Base-by-base conservation (phyloP, 768 basidiomycete species). In the Clitopilus hobsonii region DNA sequence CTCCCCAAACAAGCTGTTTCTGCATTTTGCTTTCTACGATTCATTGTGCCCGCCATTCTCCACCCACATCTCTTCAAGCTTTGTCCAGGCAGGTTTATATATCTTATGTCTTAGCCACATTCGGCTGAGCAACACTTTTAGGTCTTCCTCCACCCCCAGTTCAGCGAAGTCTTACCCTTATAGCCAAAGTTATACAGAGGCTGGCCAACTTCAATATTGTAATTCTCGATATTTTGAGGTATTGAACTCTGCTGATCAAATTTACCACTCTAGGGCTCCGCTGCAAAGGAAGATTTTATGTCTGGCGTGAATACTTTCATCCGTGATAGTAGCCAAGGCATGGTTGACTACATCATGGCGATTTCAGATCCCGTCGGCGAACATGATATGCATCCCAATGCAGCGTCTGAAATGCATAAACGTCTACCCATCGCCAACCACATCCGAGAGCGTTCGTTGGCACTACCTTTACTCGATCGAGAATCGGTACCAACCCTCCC, bases 131-230 rank as follows among this genome's bases (percentile, higher is more conserved):
- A 20, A 54, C 29, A 10, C 27, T 3, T n/a, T n/a, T 55, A 93
- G 89, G 88, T 45, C 76, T 90, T 55, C 87, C 90, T 3, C 78
- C 78, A 53, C 65, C 74, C 18, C 72, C 83, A 7, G 83, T 92
- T 8, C 86, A 90, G 63, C 83, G 92, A 29, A 93, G 86, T 65
- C 76, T 95, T 50, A 94, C 88, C 0, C 67, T 91, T 60, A 85
- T 95, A 52, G 92, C 91, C 6, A 94, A 92, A 69, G 89, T 88
- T n/a, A 80, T 95, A 18, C 91, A 93, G 69, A 94, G 88, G 60
- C 73, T 94, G 36, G 93, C 93, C 5, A 95, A 95, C 67, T 72
- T 94, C 53, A 92, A 90, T 59, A 68, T 80, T 6, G 89, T 88
- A 65, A 61, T 85, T 71, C 5, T 14, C 22, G 22, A 29, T 25